Evolutionary conservation across 2,329 filamentous ascomycete genomes (phyloP).

Genomic region (Monosporascus sp.): DNA sequence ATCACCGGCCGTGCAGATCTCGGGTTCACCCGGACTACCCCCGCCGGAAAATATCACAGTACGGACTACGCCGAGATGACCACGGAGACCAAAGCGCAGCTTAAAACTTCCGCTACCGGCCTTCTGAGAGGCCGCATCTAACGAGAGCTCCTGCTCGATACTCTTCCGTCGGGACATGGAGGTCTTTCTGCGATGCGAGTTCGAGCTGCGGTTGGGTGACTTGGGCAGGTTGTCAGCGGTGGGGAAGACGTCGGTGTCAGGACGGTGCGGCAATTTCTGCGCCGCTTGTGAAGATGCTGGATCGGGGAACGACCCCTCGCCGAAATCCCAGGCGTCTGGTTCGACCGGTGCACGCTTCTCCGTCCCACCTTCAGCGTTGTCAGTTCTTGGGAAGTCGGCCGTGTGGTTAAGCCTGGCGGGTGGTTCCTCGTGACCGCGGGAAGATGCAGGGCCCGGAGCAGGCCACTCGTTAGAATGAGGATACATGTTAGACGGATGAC

Average conservation of each 20-base stretch:
- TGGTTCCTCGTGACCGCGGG: conserved; percentile 21
- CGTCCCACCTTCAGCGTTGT: conserved; percentile 36
- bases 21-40: conserved; percentile 89
- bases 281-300: conserved; percentile 37
- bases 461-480: conserved; percentile 24
- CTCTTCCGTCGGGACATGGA: conserved; percentile 69
- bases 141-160: conserved; percentile 58
- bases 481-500: conserved; percentile 35
- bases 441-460: conserved; percentile 14
- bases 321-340: conserved; percentile 87
- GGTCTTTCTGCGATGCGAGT: conserved; percentile 72
- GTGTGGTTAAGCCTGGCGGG: conserved; percentile 30
- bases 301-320: conserved; percentile 66
- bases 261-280: conserved; percentile 54
- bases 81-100: conserved; percentile 83
- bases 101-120: conserved; percentile 77
- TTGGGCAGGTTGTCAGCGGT: conserved; percentile 74
- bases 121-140: conserved; percentile 48
- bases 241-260: conserved; percentile 85
- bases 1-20: conserved; percentile 93
- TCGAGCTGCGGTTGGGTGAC: conserved; percentile 66
- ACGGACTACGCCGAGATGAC: conserved; percentile 89
- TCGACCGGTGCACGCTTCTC: conserved; percentile 49
- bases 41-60: conserved; percentile 96
- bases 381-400: conserved; percentile 34